A percentile compares a stretch with the other conserved stretches of the same genome.
These are phyloP conservation scores for Penicillium atrosanguineum DNA, from an alignment of 495 filamentous ascomycete species.

Conservation along the genomic window DNA sequence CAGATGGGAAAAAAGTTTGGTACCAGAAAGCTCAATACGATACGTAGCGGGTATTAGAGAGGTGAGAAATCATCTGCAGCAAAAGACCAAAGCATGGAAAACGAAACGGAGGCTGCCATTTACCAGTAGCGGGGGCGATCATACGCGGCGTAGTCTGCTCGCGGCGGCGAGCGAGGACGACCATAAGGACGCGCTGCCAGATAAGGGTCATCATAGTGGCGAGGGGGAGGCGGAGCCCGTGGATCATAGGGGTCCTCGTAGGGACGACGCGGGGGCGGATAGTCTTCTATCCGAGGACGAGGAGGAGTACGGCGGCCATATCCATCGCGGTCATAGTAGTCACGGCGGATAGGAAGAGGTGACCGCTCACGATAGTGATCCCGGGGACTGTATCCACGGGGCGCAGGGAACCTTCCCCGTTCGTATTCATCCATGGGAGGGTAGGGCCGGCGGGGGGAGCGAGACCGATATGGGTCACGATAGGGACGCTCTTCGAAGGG, in stretches of 20 bases:
- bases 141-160: constrained; percentile 43
- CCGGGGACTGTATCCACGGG: constrained; percentile 78
- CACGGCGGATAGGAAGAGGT: constrained; percentile 68
- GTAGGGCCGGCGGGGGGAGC: constrained; percentile 70
- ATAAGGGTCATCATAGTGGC: constrained; percentile 49
- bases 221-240: constrained; percentile 41
- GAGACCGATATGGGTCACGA: constrained; percentile 70
- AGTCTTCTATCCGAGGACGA: constrained; percentile 72
- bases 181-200: constrained; percentile 41
- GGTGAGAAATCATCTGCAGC: constrained; percentile 13
- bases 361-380: constrained; percentile 86
- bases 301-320: constrained; percentile 69
- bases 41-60: constrained; percentile 27
- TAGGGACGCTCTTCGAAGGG: constrained; percentile 61
- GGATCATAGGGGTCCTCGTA: constrained; percentile 54
- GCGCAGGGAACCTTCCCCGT: constrained; percentile 63
- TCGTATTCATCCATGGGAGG: constrained; percentile 71
- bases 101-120: constrained; percentile 2
- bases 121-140: constrained; percentile 51
- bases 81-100: constrained; percentile 4
- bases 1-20: constrained; percentile 16
- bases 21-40: constrained; percentile 26
- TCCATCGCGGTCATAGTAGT: constrained; percentile 77
- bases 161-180: constrained; percentile 43
- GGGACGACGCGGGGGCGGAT: constrained; percentile 55